These are phyloP conservation scores for Saturnispora hagleri DNA, from an alignment of 805 yeast species.

Conservation along the genomic window DNA sequence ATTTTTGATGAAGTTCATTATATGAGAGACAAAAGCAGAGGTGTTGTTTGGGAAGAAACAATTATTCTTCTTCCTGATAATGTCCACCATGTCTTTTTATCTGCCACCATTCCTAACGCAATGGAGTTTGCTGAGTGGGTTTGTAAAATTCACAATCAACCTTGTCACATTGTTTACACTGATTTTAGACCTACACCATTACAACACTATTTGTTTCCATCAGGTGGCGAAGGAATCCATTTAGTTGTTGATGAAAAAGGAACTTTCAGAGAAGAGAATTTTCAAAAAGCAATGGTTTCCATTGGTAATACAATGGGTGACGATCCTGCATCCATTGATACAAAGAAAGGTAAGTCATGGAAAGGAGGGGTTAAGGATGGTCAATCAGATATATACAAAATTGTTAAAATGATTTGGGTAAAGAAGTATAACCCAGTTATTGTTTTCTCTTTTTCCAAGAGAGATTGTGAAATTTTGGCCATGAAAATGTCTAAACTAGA, in stretches of 20 bases:
- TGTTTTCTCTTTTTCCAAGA: conserved; percentile 94
- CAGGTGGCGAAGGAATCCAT: conserved; percentile 97
- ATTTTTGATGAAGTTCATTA: conserved; percentile 97
- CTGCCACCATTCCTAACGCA: conserved; percentile 97
- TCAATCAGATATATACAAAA: conserved; percentile 84
- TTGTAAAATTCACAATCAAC: conserved; percentile 87
- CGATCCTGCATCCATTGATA: conserved; percentile 56
- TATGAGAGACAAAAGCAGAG: conserved; percentile 93
- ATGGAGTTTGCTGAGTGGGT: conserved; percentile 99
- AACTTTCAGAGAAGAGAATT: conserved; percentile 90
- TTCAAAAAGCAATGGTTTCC: conserved; percentile 96
- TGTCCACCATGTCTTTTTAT: conserved; percentile 78
- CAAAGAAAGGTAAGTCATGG: conserved; percentile 61
- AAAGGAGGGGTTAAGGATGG: conserved; percentile 70
- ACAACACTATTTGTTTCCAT: conserved; percentile 95
- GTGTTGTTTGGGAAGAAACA: conserved; percentile 99
- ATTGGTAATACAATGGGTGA: conserved; percentile 78
- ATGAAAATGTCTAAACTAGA: conserved; percentile 92
- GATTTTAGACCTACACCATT: conserved; percentile 98
- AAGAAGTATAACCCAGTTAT: conserved; percentile 96
- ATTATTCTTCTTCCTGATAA: conserved; percentile 97
- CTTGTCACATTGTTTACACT: conserved; percentile 97
- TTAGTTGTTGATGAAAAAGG: conserved; percentile 97
- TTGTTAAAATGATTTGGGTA: conserved; percentile 96
- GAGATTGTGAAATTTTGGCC: conserved; percentile 94